Conservation (phyloP, 164 flowering plant species). For the Houttuynia cordata region DNA sequence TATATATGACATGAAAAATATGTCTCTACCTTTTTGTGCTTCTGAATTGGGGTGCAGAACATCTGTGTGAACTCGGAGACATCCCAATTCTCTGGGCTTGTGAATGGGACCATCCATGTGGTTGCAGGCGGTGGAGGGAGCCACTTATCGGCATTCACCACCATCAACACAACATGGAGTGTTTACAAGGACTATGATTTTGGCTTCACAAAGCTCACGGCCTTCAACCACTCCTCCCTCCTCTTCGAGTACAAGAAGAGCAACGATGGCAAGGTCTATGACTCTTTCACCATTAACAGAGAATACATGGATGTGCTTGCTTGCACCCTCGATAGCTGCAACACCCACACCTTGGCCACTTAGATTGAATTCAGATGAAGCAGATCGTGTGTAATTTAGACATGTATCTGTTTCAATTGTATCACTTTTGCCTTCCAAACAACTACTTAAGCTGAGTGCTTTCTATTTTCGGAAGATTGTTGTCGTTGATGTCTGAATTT, state of each 20-base stretch:
- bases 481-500: constrained; percentile 4
- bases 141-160: constrained; percentile 40
- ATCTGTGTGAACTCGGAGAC: constrained; percentile 49
- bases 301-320: constrained; percentile 74
- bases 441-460: too few relatives aligned
- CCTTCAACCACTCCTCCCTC: constrained; percentile 67
- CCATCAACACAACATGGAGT: constrained; percentile 48
- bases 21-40: neutral
- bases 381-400: too few relatives aligned
- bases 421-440: too few relatives aligned
- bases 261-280: constrained; percentile 67
- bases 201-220: constrained; percentile 81
- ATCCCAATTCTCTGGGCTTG: constrained; percentile 41
- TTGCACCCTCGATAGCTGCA: constrained; percentile 59
- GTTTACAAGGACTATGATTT: constrained; percentile 46
- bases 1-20: neutral
- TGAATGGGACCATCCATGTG: constrained; percentile 76
- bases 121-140: constrained; percentile 83
- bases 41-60: constrained; percentile 31
- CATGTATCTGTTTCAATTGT: too few relatives aligned
- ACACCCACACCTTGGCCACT: constrained; percentile 39
- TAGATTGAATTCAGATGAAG: neutral
- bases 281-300: constrained; percentile 75
- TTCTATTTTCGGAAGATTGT: too few relatives aligned
- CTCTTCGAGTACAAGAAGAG: constrained; percentile 87